Evolutionary conservation across 768 basidiomycete species (phyloP).

Genomic region (Pulveroboletus sp.): DNA sequence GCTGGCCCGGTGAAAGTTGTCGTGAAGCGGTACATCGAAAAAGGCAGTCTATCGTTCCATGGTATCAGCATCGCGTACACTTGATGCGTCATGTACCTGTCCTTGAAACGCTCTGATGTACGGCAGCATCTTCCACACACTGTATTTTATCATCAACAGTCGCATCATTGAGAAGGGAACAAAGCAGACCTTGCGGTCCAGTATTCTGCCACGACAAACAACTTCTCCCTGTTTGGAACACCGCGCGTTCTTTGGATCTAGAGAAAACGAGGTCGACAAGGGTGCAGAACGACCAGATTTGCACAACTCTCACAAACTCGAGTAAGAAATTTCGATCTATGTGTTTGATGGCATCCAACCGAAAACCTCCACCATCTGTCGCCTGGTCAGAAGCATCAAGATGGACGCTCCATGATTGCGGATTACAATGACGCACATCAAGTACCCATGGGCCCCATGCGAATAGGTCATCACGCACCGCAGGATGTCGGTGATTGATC

Average conservation of each 20-base stretch:
- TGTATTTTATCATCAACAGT: slow-evolving; percentile 18
- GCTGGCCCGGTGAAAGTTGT: slow-evolving; percentile 79
- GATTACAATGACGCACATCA: slow-evolving; percentile 34
- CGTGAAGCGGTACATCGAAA: slow-evolving; percentile 89
- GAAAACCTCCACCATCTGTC: slow-evolving; percentile 70
- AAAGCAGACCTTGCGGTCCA: slow-evolving; percentile 69
- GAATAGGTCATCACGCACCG: slow-evolving; percentile 69
- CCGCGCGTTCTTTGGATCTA: slow-evolving; percentile 56
- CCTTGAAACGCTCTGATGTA: slow-evolving; percentile 65
- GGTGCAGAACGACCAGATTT: neutral
- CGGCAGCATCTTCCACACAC: slow-evolving; percentile 49
- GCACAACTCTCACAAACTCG: slow-evolving; percentile 54
- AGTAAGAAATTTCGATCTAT: slow-evolving; percentile 70
- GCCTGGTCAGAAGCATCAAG: slow-evolving; percentile 40
- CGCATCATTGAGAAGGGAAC: neutral
- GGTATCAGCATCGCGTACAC: neutral
- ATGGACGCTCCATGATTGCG: neutral
- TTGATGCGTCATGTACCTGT: slow-evolving; percentile 42
- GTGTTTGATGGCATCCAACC: slow-evolving; percentile 92
- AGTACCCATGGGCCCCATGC: slow-evolving; percentile 82
- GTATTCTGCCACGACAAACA: slow-evolving; percentile 78
- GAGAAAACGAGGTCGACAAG: neutral
- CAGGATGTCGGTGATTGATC: slow-evolving; percentile 85
- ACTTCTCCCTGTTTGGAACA: slow-evolving; percentile 38
- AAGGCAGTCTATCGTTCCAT: slow-evolving; percentile 62